A percentile compares a stretch with the other conserved stretches of the same genome.
phyloP scores from a whole-genome alignment of 1,139 yeast species.

The Keqinozyma sinolaborantium region DNA sequence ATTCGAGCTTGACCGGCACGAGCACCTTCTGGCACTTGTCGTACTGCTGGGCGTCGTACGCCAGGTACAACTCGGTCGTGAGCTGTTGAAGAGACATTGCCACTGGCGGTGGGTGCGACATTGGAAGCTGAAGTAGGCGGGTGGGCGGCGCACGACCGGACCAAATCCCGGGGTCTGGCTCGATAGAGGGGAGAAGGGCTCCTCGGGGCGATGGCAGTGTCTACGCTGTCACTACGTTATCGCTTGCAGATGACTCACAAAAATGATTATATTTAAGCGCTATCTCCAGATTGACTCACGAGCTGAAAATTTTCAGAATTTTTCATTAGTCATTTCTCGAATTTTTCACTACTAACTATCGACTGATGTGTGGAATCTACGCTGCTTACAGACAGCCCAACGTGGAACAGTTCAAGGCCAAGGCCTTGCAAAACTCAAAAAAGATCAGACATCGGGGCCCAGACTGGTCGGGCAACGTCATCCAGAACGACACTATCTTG shows the following conservation, averaged over 20 bases:
- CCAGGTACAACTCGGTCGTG: slow-evolving; percentile 63
- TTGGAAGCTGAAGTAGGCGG: no score
- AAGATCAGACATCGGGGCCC: slow-evolving; percentile 98
- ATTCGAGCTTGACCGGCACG: slow-evolving; percentile 71
- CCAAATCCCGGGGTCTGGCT: slow-evolving; percentile 8
- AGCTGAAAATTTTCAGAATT: slow-evolving; percentile 5
- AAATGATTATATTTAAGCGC: slow-evolving; percentile 1
- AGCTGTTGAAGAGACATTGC: slow-evolving; percentile 47
- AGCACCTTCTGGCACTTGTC: slow-evolving; percentile 57
- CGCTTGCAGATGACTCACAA: slow-evolving; percentile 1
- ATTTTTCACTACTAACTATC: not conserved
- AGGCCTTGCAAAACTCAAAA: slow-evolving; percentile 86
- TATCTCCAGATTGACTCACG: slow-evolving; percentile 1
- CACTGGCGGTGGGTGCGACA: slow-evolving; percentile 5
- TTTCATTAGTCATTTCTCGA: not conserved
- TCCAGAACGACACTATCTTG: slow-evolving; percentile 73
- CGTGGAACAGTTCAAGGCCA: slow-evolving; percentile 74
- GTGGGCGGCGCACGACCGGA: slow-evolving; percentile 1
- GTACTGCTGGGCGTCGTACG: slow-evolving; percentile 62
- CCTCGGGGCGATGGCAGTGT: not conserved
- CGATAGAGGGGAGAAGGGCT: not conserved
- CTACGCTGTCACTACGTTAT: not conserved
- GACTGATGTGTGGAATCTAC: slow-evolving; percentile 91
- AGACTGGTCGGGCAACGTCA: slow-evolving; percentile 93
- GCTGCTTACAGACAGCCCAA: slow-evolving; percentile 86